Evolutionary conservation across 169 alveolate genomes (phyloP), one percentile per base, ranked within the genome.

Genomic region (Babesia microti): DNA sequence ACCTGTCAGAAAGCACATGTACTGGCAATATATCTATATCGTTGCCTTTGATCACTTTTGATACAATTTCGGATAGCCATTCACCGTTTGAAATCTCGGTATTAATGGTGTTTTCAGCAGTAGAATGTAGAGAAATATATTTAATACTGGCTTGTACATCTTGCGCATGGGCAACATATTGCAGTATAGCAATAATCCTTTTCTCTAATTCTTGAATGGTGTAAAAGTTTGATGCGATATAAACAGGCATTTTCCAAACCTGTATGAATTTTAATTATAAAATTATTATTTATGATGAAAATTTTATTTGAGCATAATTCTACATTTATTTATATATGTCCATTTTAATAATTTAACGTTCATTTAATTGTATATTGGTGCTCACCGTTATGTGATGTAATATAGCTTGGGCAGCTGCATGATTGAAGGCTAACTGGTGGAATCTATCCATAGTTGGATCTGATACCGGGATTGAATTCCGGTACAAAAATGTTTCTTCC

Each of bases 41-140:
- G 41, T 63, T 68, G n/a, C n/a, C n/a, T n/a, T n/a, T n/a, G n/a
- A n/a, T n/a, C n/a, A n/a, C n/a, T n/a, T n/a, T n/a, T n/a, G n/a
- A n/a, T n/a, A 12, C 51, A 63, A 26, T 63, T 53, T 36, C 53
- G 75, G 11, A 63, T 45, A 0, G 75, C 68, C 11, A 63, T 39
- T 4, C 57, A 27, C 18, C 7, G 28, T 32, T 63, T 59, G 11
- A 63, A 37, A 7, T 63, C 21, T 9, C 42, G 43, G 11, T 7
- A 26, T n/a, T 23, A 26, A 39, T 33, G 41, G 21, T 53, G 33
- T 23, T 12, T 22, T 0, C 34, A 21, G 7, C 47, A 14, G 29
- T n/a, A 15, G 27, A 32, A 1, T 4, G 47, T 37, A 26, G 22
- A 6, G 60, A 2, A 1, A 51, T 54, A 2, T 34, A 19, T 12